Evolutionary conservation across 768 basidiomycete genomes (phyloP), one percentile per base, ranked within the genome.

Genomic region (Ephemerocybe angulata): DNA sequence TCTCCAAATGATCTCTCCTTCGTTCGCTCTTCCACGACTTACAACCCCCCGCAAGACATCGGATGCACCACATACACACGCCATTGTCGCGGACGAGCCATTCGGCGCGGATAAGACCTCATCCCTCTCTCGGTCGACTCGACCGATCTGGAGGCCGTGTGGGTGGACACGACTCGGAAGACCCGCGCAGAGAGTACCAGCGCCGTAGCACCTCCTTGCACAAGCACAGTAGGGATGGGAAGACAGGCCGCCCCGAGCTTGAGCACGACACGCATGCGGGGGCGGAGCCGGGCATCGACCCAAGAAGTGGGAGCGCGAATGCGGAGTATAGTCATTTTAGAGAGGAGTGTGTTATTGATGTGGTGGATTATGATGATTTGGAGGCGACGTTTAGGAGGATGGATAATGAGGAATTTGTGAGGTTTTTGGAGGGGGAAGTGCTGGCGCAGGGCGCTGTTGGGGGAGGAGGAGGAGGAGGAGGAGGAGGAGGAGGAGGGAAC

Each of bases 271-370:
- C 24, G 19, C 49, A 46, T 44, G 74, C 77, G 30, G 86, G 85
- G 24, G 83, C 83, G 10, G 85, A 88, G 66, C 86, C 82, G 4
- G 86, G 86, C 19, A 70, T 85, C 38, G 81, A 85, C 63, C 83
- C 84, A 12, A 76, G 81, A 25, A 76, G 78, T 27, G 70, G 72
- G 3, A 71, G 70, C 29, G 76, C 83, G 8, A 72, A 69, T 50
- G 62, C 75, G 10, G 68, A 73, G 56, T 85, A 79, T 55, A 78
- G 78, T 7, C 72, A 79, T 54, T 73, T 86, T 62, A 74, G 76
- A 43, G 72, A 84, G 67, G 75, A 76, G 17, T 87, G 85, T 58
- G 59, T 76, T 24, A 84, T 87, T 50, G 81, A 86, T 49, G 68
- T 86, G 49, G 67, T 77, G 37, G 85, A 88, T 66, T 87, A 86